phyloP scores from a whole-genome alignment of 202 grass and related monocot genomes.

The Brachypodium distachyon region DNA sequence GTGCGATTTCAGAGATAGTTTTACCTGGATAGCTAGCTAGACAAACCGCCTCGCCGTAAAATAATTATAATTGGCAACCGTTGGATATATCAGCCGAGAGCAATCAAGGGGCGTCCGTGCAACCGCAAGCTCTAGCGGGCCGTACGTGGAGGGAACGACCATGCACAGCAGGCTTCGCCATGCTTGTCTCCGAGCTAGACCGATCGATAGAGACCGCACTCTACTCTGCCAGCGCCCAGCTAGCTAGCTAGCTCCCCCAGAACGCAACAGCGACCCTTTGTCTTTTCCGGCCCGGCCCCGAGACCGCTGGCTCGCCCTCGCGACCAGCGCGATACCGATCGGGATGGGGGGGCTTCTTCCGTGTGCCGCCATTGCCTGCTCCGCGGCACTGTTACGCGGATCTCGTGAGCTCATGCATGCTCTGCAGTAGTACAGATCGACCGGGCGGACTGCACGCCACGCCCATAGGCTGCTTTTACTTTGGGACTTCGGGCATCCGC shows the following conservation, averaged over 20 bases:
- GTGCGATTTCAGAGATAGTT: too few relatives aligned
- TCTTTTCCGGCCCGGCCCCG: background rate
- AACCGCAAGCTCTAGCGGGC: background rate
- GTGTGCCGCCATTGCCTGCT: background rate
- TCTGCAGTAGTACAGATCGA: too few relatives aligned
- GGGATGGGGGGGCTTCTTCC: background rate
- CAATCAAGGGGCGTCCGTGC: background rate
- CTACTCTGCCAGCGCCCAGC: too few relatives aligned
- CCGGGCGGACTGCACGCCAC: background rate
- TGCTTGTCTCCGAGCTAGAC: background rate
- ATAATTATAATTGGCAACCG: too few relatives aligned
- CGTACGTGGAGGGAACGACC: background rate
- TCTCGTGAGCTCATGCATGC: background rate
- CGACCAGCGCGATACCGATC: background rate
- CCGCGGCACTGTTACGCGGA: conserved; percentile 9
- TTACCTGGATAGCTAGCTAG: too few relatives aligned
- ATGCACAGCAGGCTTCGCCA: background rate
- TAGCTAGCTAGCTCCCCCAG: background rate
- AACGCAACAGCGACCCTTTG: background rate
- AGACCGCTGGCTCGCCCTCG: too few relatives aligned
- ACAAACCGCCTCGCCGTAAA: too few relatives aligned
- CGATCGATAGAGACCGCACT: background rate
- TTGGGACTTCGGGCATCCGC: too few relatives aligned
- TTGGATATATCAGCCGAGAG: background rate
- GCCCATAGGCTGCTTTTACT: background rate